Percentiles rank a stretch among this genome's conserved stretches.
Evolutionary conservation across 768 basidiomycete genomes (phyloP).

Genomic region (Kwoniella mangroviensis): DNA sequence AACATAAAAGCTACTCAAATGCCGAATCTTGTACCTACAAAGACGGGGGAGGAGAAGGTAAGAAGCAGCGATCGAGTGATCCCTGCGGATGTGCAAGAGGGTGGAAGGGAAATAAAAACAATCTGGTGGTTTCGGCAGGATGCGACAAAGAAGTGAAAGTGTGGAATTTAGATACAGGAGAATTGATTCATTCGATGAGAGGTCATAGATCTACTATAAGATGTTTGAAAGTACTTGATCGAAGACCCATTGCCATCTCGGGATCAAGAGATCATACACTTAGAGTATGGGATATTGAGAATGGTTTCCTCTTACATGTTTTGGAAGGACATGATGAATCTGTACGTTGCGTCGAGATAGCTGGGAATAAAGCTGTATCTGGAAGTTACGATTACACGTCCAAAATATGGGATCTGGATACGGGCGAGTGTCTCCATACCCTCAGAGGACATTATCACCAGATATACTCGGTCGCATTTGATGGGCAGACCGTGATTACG

Average conservation of each 20-base stretch:
- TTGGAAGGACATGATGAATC: slow-evolving; percentile 78
- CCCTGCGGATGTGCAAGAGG: slow-evolving; percentile 73
- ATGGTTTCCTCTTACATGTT: slow-evolving; percentile 64
- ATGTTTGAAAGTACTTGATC: slow-evolving; percentile 84
- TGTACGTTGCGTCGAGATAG: slow-evolving; percentile 87
- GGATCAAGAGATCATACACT: slow-evolving; percentile 86
- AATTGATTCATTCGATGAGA: slow-evolving; percentile 75
- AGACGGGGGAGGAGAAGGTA: not conserved
- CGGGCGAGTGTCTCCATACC: slow-evolving; percentile 81
- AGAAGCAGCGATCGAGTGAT: slow-evolving; percentile 58
- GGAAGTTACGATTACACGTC: slow-evolving; percentile 92
- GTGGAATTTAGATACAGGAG: slow-evolving; percentile 84
- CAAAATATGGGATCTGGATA: slow-evolving; percentile 87
- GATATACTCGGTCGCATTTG: slow-evolving; percentile 89
- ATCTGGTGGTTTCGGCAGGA: slow-evolving; percentile 86
- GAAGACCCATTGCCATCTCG: slow-evolving; percentile 83
- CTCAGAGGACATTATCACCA: slow-evolving; percentile 83
- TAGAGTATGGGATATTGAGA: slow-evolving; percentile 91
- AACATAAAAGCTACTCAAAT: not conserved
- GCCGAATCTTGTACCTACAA: not conserved
- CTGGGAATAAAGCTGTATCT: slow-evolving; percentile 79
- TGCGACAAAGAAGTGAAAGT: slow-evolving; percentile 91
- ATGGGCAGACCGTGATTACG: slow-evolving; percentile 78
- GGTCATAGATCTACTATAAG: slow-evolving; percentile 92
- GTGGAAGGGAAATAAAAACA: slow-evolving; percentile 78